These are phyloP conservation scores for Ophiorrhiza pumila DNA, from an alignment of 257 asterid genomes.

Conservation along the genomic window DNA sequence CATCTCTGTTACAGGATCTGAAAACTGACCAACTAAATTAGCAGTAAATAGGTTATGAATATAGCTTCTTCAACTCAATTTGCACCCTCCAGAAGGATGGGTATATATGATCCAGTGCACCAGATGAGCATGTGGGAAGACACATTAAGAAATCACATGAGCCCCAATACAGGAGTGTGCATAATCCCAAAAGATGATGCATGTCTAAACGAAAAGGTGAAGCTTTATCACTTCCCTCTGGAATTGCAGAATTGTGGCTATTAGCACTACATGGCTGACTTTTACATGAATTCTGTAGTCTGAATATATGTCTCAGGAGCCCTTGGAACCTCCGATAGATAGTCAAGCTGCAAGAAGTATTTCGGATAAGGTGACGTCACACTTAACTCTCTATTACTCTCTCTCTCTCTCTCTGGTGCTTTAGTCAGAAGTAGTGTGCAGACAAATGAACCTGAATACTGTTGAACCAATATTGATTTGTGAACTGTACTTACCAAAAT, in stretches of 20 bases:
- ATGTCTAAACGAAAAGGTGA: constrained; percentile 60
- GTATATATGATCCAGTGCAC: constrained; percentile 61
- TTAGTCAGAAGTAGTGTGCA: not conserved
- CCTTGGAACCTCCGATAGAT: constrained; percentile 50
- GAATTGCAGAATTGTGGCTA: not conserved
- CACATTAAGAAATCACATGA: constrained; percentile 46
- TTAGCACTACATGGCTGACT: not conserved
- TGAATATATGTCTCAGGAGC: constrained; percentile 63
- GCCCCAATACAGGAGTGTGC: constrained; percentile 43
- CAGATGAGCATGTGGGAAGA: constrained; percentile 88
- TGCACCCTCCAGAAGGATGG: constrained; percentile 66
- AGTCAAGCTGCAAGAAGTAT: constrained; percentile 43
- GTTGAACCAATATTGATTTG: not conserved
- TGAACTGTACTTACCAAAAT: too few relatives aligned
- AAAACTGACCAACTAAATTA: not conserved
- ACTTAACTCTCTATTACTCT: too few relatives aligned
- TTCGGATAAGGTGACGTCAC: constrained; percentile 61
- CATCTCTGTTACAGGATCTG: not conserved
- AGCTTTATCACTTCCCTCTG: constrained; percentile 3
- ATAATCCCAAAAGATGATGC: constrained; percentile 40
- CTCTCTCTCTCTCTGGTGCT: not conserved
- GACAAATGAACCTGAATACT: not conserved
- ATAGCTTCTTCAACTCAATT: constrained; percentile 77
- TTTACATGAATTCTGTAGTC: constrained; percentile 27
- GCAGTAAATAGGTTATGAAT: constrained; percentile 29